Evolutionary conservation across 345 rosid species (phyloP), one percentile per base, ranked within the genome.

Genomic region (Eucalyptus tenuipes): DNA sequence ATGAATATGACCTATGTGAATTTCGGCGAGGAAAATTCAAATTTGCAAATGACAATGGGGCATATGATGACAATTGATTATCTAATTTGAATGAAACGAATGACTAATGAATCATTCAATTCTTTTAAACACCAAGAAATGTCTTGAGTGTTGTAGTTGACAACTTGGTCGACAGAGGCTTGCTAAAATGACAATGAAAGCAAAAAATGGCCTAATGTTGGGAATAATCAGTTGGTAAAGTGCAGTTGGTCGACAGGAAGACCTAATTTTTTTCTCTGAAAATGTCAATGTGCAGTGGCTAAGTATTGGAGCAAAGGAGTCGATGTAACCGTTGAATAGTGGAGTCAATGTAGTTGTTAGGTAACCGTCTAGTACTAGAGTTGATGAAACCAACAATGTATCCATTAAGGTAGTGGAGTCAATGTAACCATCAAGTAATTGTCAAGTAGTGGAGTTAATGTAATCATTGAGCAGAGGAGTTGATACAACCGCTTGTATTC

Each of bases 161-260:
- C 61, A 55, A 24, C 1, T 55, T 22, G 29, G 61, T 55, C 1
- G 29, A 24, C 0, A 55, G 3, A 25, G 29, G 29, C 29, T 55
- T 55, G 29, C 61, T 10, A 55, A 25, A 55, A 55, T 9, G 61
- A 55, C 61, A 55, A 55, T 18, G 0, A 24, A 1, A 22, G 61
- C 1, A 55, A 3, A 55, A 55, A 55, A 55, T 55, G 61, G 61
- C 29, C 61, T 55, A 24, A 10, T 10, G 29, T 22, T 55, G 29
- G 61, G 0, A 55, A 55, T 55, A 55, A 55, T 55, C 29, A 24
- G 0, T 4, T 25, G 29, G 61, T 55, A 55, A 55, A 55, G 61
- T 55, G 29, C 1, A 55, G 1, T 55, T 0, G 13, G 13, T 10
- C 0, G 29, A 55, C 0, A 13, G 10, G 29, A 55, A 55, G 3